Evolutionary conservation across 2,329 filamentous ascomycete genomes (phyloP).

Genomic region (Fusarium haematococcum): DNA sequence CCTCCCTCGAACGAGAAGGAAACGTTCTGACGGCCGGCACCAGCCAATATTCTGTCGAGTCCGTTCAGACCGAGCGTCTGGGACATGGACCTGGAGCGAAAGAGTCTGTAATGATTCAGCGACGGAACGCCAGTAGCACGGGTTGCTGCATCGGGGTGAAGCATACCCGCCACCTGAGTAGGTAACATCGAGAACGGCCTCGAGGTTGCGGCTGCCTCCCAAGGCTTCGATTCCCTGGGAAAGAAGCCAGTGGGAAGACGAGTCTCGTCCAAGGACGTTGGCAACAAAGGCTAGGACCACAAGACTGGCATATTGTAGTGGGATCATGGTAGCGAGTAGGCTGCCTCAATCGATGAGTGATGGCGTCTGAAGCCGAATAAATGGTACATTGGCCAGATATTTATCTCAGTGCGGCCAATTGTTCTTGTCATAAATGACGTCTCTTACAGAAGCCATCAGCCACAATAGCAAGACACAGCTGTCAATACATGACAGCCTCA

Average conservation of each 20-base stretch:
- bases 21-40: background rate
- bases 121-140: background rate
- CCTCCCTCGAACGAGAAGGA: background rate
- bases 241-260: background rate
- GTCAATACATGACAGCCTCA: background rate
- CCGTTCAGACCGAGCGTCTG: background rate
- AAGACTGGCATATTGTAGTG: background rate
- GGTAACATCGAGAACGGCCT: background rate
- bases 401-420: background rate
- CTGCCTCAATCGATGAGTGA: background rate
- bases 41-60: background rate
- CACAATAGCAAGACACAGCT: background rate
- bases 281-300: background rate
- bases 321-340: background rate
- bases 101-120: background rate
- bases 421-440: background rate
- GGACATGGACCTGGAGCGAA: background rate
- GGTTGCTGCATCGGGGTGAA: background rate
- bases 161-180: background rate
- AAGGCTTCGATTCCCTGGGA: background rate
- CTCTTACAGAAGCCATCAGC: background rate
- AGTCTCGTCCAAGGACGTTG: background rate
- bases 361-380: background rate
- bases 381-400: background rate
- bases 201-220: background rate